Percentiles rank a stretch among this genome's conserved stretches.
phyloP scores from a whole-genome alignment of 1,139 yeast genomes.

The Nematodospora anomalae region DNA sequence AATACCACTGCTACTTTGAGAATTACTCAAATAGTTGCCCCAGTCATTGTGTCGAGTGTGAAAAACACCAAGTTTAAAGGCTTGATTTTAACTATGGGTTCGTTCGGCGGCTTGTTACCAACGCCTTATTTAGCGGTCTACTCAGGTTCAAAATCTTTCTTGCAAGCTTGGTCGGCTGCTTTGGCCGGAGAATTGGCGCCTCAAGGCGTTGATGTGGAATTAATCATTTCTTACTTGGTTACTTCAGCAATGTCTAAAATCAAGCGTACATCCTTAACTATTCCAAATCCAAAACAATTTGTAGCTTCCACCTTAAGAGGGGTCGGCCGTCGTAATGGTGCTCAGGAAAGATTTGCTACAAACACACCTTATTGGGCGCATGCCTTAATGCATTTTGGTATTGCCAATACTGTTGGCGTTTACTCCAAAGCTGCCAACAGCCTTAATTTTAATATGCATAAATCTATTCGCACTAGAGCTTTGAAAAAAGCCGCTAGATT shows the following conservation, averaged over 20 bases:
- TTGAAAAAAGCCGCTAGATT: constrained; percentile 65
- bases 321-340: constrained; percentile 86
- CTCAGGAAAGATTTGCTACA: constrained; percentile 87
- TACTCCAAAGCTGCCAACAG: constrained; percentile 68
- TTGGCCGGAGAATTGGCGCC: constrained; percentile 80
- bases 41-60: constrained; percentile 60
- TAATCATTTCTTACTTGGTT: constrained; percentile 86
- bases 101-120: constrained; percentile 92
- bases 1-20: constrained; percentile 84
- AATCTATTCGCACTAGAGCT: constrained; percentile 77
- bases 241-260: constrained; percentile 96
- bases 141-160: constrained; percentile 94
- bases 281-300: constrained; percentile 82
- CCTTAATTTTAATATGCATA: constrained; percentile 75
- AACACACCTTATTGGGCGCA: constrained; percentile 93
- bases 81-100: constrained; percentile 90
- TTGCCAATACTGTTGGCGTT: constrained; percentile 79
- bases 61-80: constrained; percentile 50
- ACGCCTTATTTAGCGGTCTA: constrained; percentile 91
- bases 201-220: constrained; percentile 77
- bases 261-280: constrained; percentile 66
- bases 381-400: constrained; percentile 85
- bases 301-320: constrained; percentile 66
- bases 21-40: constrained; percentile 75
- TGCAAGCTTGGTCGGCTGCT: constrained; percentile 90